Conservation (phyloP, 1,139 yeast species). For the Pichia norvegensis region DNA sequence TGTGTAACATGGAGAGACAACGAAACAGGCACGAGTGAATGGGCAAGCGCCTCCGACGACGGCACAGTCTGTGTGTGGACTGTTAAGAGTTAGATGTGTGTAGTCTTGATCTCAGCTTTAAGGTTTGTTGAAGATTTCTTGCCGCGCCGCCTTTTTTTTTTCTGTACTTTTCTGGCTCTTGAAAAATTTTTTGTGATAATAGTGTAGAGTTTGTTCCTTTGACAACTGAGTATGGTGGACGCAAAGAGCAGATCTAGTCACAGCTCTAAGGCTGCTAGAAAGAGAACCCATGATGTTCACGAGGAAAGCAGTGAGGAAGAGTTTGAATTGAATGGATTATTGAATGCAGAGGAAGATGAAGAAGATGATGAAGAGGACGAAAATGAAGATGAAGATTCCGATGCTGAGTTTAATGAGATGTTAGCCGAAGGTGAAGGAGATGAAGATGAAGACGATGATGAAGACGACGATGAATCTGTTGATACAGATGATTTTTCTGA, state of each 20-base stretch:
- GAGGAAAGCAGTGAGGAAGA: slow-evolving; percentile 12
- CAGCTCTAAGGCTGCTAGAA: not conserved
- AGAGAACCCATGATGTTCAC: slow-evolving; percentile 16
- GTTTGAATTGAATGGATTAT: slow-evolving; percentile 31
- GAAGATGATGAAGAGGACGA: slow-evolving; percentile 24
- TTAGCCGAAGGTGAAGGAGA: slow-evolving; percentile 43
- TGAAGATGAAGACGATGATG: slow-evolving; percentile 20
- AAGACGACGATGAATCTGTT: slow-evolving; percentile 24
- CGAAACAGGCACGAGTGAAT: slow-evolving; percentile 17
- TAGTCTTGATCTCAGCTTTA: no score
- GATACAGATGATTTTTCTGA: slow-evolving; percentile 31
- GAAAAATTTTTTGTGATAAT: not conserved
- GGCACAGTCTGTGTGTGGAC: slow-evolving; percentile 60
- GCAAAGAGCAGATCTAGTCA: not conserved
- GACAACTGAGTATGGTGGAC: not conserved
- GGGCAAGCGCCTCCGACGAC: slow-evolving; percentile 76
- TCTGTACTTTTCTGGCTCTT: not conserved
- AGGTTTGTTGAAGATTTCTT: not conserved
- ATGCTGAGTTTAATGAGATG: slow-evolving; percentile 52
- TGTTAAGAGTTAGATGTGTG: not conserved
- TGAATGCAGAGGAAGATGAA: slow-evolving; percentile 28
- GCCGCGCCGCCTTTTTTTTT: not conserved
- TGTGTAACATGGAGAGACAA: slow-evolving; percentile 67
- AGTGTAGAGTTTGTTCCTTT: not conserved
- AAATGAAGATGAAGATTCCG: slow-evolving; percentile 40